Percentiles rank a stretch among this genome's conserved stretches.
phyloP scores from a whole-genome alignment of 1,284 basidiomycete species.

The Ganoderma resinaceum region DNA sequence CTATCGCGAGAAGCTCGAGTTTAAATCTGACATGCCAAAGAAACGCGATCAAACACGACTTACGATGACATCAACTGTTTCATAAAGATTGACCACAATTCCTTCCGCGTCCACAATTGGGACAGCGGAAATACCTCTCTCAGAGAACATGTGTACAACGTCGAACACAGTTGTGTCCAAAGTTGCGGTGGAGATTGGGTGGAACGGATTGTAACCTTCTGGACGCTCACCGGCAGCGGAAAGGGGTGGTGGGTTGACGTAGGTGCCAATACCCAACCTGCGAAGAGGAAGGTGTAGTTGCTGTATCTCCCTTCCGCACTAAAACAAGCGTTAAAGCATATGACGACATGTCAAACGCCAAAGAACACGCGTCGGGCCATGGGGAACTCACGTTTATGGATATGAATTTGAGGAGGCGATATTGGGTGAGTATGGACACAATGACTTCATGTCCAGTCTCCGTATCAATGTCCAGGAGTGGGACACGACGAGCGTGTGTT shows the following conservation, averaged over 20 bases:
- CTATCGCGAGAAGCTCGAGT: constrained; percentile 48
- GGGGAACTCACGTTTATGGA: constrained; percentile 87
- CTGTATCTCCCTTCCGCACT: constrained; percentile 80
- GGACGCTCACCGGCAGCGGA: constrained; percentile 48
- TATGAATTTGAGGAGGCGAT: constrained; percentile 97
- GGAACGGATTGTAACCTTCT: constrained; percentile 72
- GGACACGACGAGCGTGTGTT: constrained; percentile 94
- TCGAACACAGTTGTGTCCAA: constrained; percentile 95
- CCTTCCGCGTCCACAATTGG: constrained; percentile 96
- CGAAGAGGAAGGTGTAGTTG: constrained; percentile 83
- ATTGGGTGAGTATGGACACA: constrained; percentile 96
- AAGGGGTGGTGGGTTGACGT: constrained; percentile 60
- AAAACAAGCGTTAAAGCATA: constrained; percentile 11
- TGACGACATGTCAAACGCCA: constrained; percentile 20
- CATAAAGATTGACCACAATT: constrained; percentile 95
- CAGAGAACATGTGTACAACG: constrained; percentile 98
- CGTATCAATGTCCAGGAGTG: constrained; percentile 92
- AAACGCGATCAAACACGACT: constrained; percentile 43
- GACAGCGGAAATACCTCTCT: constrained; percentile 94
- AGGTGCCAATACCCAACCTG: constrained; percentile 93
- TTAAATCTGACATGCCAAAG: constrained; percentile 17
- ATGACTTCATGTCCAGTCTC: constrained; percentile 97
- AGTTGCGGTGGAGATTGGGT: constrained; percentile 93
- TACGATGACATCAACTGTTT: constrained; percentile 99
- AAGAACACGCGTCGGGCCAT: constrained; percentile 16